phyloP scores from a whole-genome alignment of 2,329 filamentous ascomycete species.

The Zymoseptoria tritici region DNA sequence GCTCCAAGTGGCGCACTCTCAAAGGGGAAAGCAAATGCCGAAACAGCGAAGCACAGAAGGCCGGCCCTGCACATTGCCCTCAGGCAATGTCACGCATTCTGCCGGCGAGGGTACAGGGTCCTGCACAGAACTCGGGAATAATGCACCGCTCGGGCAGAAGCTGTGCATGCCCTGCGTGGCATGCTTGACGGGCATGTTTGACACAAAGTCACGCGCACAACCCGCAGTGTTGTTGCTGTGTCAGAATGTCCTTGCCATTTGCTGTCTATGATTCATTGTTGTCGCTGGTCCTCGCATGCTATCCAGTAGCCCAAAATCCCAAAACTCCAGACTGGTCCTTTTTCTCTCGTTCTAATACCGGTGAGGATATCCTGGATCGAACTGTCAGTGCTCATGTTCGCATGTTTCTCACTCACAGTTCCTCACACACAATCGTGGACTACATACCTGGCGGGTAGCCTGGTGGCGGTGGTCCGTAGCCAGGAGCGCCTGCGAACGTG shows the following conservation, averaged over 20 bases:
- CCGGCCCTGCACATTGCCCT: not conserved
- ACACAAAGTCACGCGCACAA: not conserved
- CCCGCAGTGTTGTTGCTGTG: not conserved
- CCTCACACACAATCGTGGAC: not conserved
- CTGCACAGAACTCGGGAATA: not conserved
- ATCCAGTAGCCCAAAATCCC: not conserved
- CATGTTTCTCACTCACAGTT: not conserved
- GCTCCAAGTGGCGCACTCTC: not conserved
- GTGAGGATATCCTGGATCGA: not conserved
- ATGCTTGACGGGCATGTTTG: not conserved
- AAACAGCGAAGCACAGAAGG: not conserved
- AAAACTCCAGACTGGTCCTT: no score
- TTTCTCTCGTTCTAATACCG: not conserved
- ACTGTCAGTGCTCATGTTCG: not conserved
- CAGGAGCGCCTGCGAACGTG: not conserved
- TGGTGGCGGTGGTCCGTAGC: not conserved
- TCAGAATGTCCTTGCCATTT: not conserved
- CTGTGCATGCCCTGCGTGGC: not conserved
- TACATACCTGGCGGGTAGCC: not conserved
- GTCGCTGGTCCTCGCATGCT: not conserved
- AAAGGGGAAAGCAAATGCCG: not conserved
- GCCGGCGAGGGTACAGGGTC: not conserved
- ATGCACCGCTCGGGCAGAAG: not conserved
- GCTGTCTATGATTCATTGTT: not conserved
- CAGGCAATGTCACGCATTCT: not conserved